Evolutionary conservation across 345 rosid species (phyloP).

Genomic region (Reutealis trisperma): DNA sequence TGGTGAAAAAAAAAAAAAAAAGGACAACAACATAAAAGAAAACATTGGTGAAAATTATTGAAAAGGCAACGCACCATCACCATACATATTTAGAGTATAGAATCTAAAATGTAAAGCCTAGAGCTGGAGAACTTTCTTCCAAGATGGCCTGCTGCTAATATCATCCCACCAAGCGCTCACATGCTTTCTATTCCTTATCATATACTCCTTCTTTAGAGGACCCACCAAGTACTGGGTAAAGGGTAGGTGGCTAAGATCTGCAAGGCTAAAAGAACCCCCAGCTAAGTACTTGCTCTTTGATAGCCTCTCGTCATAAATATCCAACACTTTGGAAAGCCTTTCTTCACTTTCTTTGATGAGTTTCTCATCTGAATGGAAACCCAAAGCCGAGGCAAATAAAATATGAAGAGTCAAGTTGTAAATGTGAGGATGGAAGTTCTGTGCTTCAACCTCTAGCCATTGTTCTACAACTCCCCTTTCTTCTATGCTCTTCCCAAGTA

Average conservation of each 20-base stretch:
- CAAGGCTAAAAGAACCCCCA: conserved; percentile 67
- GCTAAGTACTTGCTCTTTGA: conserved; percentile 62
- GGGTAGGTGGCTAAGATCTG: conserved; percentile 67
- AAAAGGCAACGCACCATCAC: no score
- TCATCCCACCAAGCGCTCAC: conserved; percentile 69
- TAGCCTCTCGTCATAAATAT: conserved; percentile 63
- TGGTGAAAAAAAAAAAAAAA: no score
- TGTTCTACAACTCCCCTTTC: conserved; percentile 64
- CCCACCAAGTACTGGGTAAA: conserved; percentile 63
- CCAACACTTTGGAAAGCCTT: conserved; percentile 54
- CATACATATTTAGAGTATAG: background rate
- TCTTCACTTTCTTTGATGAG: conserved; percentile 58
- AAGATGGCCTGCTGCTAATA: conserved; percentile 62
- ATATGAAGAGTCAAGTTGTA: conserved; percentile 41
- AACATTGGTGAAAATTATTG: no score
- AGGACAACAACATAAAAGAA: no score
- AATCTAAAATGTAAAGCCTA: no score
- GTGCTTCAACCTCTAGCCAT: conserved; percentile 70
- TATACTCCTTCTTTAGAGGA: conserved; percentile 42
- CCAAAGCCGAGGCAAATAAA: conserved; percentile 44
- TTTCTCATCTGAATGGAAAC: conserved; percentile 45
- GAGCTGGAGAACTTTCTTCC: conserved; percentile 51
- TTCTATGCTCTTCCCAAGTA: conserved; percentile 43
- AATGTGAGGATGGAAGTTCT: conserved; percentile 51
- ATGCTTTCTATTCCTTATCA: conserved; percentile 62